Percentiles rank a stretch among this genome's conserved stretches.
These are phyloP conservation scores for Parmales sp. DNA, from an alignment of 108 stramenopile species.

Conservation along the genomic window DNA sequence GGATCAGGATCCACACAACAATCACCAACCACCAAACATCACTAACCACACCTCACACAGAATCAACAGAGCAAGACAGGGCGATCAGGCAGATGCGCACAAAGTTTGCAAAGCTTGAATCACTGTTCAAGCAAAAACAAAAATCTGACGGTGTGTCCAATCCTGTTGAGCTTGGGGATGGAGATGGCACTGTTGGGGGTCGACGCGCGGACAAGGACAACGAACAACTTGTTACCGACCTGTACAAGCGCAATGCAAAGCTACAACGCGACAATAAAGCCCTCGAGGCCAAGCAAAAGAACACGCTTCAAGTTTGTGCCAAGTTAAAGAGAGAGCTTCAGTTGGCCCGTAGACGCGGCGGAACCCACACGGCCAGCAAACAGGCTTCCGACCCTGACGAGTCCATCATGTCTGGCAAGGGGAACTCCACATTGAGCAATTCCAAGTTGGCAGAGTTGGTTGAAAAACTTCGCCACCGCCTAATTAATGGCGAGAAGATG, in stretches of 20 bases:
- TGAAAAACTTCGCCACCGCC: not conserved
- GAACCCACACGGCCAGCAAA: not conserved
- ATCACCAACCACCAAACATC: no score
- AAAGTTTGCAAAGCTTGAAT: constrained; percentile 7
- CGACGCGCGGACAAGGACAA: constrained; percentile 12
- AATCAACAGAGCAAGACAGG: constrained; percentile 3
- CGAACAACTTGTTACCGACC: constrained; percentile 5
- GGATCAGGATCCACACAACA: no score
- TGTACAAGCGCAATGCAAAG: constrained; percentile 6
- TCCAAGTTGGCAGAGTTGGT: constrained; percentile 6
- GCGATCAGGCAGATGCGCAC: constrained; percentile 2
- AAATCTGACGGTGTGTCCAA: not conserved
- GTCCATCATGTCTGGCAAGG: no score
- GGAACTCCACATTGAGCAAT: not conserved
- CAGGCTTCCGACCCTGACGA: not conserved
- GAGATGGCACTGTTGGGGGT: constrained; percentile 3
- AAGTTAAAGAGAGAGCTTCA: constrained; percentile 2
- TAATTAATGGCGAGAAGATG: constrained; percentile 9
- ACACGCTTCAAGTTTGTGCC: not conserved
- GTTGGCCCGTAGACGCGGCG: not conserved
- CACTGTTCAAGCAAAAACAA: constrained; percentile 9
- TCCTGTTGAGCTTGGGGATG: not conserved
- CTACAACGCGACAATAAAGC: not conserved
- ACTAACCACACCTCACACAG: no score
- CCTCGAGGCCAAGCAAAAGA: not conserved